A percentile compares a stretch with the other conserved stretches of the same genome.
Conservation (phyloP, 768 basidiomycete genomes). For the Boletus tylopilopsis region DNA sequence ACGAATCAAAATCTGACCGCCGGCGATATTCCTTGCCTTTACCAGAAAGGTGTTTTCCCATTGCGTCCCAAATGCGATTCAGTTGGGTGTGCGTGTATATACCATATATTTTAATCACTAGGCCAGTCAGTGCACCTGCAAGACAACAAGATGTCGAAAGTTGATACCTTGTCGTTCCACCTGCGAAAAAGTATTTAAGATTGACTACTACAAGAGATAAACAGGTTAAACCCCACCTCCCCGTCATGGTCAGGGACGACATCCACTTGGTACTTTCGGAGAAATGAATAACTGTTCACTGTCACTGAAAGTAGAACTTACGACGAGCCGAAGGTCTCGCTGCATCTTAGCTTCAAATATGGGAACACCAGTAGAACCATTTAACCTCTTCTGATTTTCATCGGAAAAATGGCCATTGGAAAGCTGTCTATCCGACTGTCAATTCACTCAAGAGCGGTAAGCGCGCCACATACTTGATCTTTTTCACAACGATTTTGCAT, state of each 20-base stretch:
- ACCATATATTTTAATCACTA: conserved; percentile 48
- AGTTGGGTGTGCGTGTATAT: conserved; percentile 48
- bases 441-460: background rate
- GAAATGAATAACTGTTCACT: background rate
- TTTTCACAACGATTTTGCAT: conserved; percentile 58
- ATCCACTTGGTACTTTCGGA: conserved; percentile 45
- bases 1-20: conserved; percentile 34
- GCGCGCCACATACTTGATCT: conserved; percentile 50
- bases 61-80: conserved; percentile 44
- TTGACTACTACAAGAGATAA: background rate
- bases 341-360: conserved; percentile 71
- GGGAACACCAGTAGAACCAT: conserved; percentile 44
- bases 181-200: conserved; percentile 23
- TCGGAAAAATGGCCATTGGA: conserved; percentile 67
- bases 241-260: conserved; percentile 38
- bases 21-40: conserved; percentile 51
- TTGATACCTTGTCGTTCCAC: conserved; percentile 37
- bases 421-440: conserved; percentile 45
- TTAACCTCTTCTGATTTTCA: conserved; percentile 63
- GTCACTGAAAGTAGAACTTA: conserved; percentile 23
- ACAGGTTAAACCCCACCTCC: conserved; percentile 18
- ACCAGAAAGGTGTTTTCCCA: conserved; percentile 39
- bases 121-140: background rate
- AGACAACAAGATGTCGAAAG: background rate
- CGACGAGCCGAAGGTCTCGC: conserved; percentile 46